Evolutionary conservation across 495 filamentous ascomycete genomes (phyloP), one percentile per base, ranked within the genome.

Genomic region (Astrothelium subdiscretum): DNA sequence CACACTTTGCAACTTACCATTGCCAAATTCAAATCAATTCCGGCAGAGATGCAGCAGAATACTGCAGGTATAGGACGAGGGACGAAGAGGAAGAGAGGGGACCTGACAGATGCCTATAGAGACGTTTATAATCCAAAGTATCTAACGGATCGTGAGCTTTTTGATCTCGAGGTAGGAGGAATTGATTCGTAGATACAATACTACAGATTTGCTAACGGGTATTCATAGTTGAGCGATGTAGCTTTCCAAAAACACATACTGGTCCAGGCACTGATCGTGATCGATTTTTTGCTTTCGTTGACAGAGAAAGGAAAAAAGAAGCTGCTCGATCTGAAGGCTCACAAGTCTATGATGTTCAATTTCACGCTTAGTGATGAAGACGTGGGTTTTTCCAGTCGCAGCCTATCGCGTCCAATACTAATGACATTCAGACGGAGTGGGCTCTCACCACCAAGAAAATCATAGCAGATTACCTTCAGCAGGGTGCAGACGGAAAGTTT

Each of bases 71-170:
- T 89, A 29, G 71, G 73, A 44, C 80, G 79, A 48, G 82, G 83
- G 8, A 73, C 78, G n/a, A 95, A 95, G 73, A 80, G 88, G 31
- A 96, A 92, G 70, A 83, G 83, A 32, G 73, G 67, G 31, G 81
- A 81, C 27, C 81, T 84, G 59, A 77, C 80, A 44, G 79, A 83
- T 32, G 77, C 80, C 58, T 78, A 90, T 52, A 80, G 86, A 32
- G 88, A 85, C 70, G 87, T 81, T 26, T 96, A 95, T 77, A 97
- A 97, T 68, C 91, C 94, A 10, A 97, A 97, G 70, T 99, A 97
- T 73, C 79, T 99, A 12, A 99, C 94, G 22, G 95, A 90, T 65
- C 81, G 88, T 58, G 95, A 97, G 71, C 79, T 99, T 2, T 99
- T 99, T 74, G 89, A 94, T 65, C 83, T 97, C 51, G 94, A 99